Evolutionary conservation across 2,329 filamentous ascomycete genomes (phyloP), one percentile per base, ranked within the genome.

Genomic region (Pseudonectria buxi): DNA sequence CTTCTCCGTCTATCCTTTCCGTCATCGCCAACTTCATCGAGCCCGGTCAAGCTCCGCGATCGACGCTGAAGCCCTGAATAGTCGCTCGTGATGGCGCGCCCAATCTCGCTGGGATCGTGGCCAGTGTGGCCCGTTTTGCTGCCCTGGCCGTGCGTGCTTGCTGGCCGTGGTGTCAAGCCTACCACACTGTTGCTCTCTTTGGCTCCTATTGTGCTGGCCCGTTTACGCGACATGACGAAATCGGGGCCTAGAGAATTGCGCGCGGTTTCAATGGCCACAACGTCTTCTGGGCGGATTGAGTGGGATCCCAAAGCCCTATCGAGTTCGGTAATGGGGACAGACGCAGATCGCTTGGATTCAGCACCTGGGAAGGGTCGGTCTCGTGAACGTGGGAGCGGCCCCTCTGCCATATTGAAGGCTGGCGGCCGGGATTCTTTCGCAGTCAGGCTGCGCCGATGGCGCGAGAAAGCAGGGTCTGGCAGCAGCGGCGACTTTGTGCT

Each of bases 251-350:
- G 45, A 2, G 75, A 77, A 49, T 69, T 74, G 15, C 72, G 70
- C 3, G 66, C 70, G 38, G 66, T 74, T 37, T 71, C 69, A 15
- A 73, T 74, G 26, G 65, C 68, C 24, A 66, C 61, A 15, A 71
- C 70, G 45, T 77, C 72, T 26, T 74, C 68, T 2, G 69, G 69
- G 2, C 74, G 72, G 27, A 78, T 61, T 2, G 77, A 79, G 51
- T 81, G 76, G 10, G 77, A 81, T 29, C 76, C 67, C 26, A 81
- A 53, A 2, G 77, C 76, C 28, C 72, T 67, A 41, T 78, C 74
- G 42, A 71, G 76, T 47, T 81, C 76, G 30, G 70, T 76, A 33
- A 80, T 67, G 7, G 76, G 76, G 24, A 79, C 49, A 5, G 78
- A 80, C 4, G 67, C 65, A 7, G 76, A 76, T 36, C 76, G 71